These are phyloP conservation scores for Pleodorina starrii DNA, from an alignment of 139 green algal species.

Conservation along the genomic window DNA sequence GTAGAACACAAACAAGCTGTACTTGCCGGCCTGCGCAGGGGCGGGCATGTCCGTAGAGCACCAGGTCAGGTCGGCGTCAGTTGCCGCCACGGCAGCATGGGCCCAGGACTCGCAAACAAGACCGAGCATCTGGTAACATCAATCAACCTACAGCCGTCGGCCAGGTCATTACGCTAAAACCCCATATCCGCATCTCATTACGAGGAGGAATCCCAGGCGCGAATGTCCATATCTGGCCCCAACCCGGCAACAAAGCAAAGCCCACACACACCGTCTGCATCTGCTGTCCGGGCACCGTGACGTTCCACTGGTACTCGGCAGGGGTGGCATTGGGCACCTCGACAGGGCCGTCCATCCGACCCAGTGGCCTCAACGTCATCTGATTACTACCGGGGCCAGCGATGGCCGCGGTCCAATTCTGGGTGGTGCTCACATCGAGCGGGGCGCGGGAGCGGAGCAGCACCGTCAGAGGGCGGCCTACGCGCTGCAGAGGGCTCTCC, in stretches of 20 bases:
- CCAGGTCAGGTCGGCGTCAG: too few relatives aligned
- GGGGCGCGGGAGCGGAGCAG: background rate
- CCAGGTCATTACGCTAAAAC: too few relatives aligned
- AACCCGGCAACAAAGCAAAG: too few relatives aligned
- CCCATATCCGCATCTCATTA: too few relatives aligned
- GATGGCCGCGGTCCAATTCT: background rate
- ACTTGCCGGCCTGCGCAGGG: conserved; percentile 26
- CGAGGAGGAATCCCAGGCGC: too few relatives aligned
- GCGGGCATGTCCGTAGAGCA: too few relatives aligned
- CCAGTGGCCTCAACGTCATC: background rate
- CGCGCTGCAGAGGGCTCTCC: background rate
- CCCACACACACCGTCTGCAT: conserved; percentile 23
- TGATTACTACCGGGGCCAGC: background rate
- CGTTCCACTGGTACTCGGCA: conserved; percentile 21
- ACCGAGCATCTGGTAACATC: too few relatives aligned
- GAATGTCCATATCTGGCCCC: too few relatives aligned
- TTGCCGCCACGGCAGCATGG: too few relatives aligned
- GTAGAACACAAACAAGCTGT: conserved; percentile 24
- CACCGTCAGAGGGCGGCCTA: conserved; percentile 10
- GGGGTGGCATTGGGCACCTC: background rate
- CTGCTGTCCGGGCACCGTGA: background rate
- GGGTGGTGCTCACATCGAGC: background rate
- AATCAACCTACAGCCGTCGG: too few relatives aligned
- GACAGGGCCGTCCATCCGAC: background rate
- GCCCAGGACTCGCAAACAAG: too few relatives aligned